These are phyloP conservation scores for Leptosphaerulina australis DNA, from an alignment of 2,329 filamentous ascomycete species.

Conservation along the genomic window DNA sequence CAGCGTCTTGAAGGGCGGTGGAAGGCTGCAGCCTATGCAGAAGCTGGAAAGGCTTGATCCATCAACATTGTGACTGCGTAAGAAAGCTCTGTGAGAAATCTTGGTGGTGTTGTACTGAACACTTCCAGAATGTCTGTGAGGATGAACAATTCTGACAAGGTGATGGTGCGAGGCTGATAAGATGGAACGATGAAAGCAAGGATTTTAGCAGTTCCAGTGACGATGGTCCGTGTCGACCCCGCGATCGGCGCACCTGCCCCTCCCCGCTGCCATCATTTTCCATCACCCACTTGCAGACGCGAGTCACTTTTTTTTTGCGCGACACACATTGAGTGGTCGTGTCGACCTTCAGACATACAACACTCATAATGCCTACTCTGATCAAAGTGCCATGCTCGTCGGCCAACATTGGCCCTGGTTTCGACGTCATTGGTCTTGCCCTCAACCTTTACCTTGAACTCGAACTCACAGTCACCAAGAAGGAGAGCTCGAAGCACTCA, in stretches of 20 bases:
- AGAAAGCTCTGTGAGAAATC: no score
- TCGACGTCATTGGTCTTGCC: slow-evolving; percentile 96
- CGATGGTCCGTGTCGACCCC: slow-evolving; percentile 6
- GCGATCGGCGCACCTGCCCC: slow-evolving; percentile 8
- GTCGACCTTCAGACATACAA: slow-evolving; percentile 8
- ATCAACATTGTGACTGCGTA: neutral
- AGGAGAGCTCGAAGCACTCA: slow-evolving; percentile 61
- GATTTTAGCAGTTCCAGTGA: neutral
- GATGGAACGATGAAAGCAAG: neutral
- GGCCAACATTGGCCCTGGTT: slow-evolving; percentile 94
- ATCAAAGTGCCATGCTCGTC: slow-evolving; percentile 91
- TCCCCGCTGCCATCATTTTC: slow-evolving; percentile 7
- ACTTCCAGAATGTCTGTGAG: no score
- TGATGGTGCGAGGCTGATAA: neutral
- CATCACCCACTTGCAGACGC: neutral
- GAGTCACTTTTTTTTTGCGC: slow-evolving; percentile 16
- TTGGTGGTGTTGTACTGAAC: no score
- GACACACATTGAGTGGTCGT: slow-evolving; percentile 6
- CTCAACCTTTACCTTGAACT: slow-evolving; percentile 94
- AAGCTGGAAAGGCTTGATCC: neutral
- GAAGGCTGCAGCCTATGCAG: slow-evolving; percentile 5
- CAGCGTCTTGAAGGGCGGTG: slow-evolving; percentile 5
- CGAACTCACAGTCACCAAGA: slow-evolving; percentile 71
- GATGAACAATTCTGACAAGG: neutral
- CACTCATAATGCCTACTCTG: slow-evolving; percentile 53